A percentile compares a stretch with the other conserved stretches of the same genome.
Evolutionary conservation across 805 yeast genomes (phyloP).

Genomic region (Suhomyces tanzawaensis): DNA sequence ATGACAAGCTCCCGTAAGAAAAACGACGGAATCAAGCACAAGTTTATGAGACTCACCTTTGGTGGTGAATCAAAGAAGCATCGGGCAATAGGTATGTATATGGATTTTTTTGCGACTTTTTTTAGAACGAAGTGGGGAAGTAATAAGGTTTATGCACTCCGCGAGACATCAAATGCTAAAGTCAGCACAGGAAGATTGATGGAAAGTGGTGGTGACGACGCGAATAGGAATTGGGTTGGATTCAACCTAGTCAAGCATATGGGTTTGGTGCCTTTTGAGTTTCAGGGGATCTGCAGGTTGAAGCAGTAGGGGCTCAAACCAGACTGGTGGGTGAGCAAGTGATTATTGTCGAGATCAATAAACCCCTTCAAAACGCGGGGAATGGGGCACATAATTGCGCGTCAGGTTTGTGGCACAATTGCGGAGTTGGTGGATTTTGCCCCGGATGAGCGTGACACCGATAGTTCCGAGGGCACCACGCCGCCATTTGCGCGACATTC

Average conservation of each 20-base stretch:
- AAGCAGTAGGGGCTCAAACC: too few species aligned
- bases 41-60: conserved; percentile 2
- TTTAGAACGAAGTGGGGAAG: conserved; percentile 1
- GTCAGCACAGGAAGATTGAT: too few species aligned
- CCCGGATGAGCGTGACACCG: not conserved
- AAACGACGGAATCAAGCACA: conserved; percentile 3
- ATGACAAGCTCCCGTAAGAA: conserved; percentile 30
- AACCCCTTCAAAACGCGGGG: not conserved
- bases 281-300: too few species aligned
- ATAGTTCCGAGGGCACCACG: not conserved
- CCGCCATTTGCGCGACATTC: not conserved
- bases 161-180: too few species aligned
- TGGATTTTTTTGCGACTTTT: conserved; percentile 3
- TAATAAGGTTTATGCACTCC: not conserved
- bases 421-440: not conserved
- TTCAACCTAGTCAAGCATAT: too few species aligned
- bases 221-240: too few species aligned
- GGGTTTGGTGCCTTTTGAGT: too few species aligned
- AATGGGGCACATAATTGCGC: too few species aligned
- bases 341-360: not conserved
- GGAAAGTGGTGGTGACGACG: too few species aligned
- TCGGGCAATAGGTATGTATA: conserved; percentile 34
- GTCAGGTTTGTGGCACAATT: too few species aligned
- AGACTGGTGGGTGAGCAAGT: too few species aligned
- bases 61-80: conserved; percentile 18